Evolutionary conservation across 768 basidiomycete species (phyloP).

Genomic region (Trametopsis cervina): DNA sequence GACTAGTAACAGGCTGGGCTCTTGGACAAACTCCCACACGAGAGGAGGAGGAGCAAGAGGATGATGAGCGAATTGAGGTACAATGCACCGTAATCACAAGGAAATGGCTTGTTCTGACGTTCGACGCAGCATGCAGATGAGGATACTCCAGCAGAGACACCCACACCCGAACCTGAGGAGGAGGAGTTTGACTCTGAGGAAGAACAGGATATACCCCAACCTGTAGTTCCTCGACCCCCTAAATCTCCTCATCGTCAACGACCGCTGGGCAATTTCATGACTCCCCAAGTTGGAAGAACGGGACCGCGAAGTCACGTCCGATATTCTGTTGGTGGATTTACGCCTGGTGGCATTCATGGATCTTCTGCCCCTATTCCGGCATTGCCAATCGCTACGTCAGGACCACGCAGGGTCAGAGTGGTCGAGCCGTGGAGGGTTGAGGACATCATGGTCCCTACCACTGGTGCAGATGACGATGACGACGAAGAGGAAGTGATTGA

Average conservation of each 20-base stretch:
- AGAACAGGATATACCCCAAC: neutral
- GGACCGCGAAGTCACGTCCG: conserved; percentile 11
- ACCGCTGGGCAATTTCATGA: conserved; percentile 43
- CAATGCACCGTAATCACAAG: neutral
- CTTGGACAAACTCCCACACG: conserved; percentile 25
- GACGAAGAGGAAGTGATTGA: conserved; percentile 5
- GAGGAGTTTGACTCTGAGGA: conserved; percentile 7
- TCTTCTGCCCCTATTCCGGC: neutral
- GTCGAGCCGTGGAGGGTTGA: conserved; percentile 50
- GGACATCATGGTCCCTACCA: conserved; percentile 42
- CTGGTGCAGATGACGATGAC: conserved; percentile 3
- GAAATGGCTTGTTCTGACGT: too few relatives aligned
- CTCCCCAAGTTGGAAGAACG: conserved; percentile 37
- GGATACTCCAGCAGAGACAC: conserved; percentile 12
- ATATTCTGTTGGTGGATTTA: conserved; percentile 36
- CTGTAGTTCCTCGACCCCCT: neutral
- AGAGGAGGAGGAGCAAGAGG: conserved; percentile 13
- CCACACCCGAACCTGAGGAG: conserved; percentile 10
- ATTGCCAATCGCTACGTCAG: conserved; percentile 20
- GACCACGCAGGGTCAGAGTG: conserved; percentile 40
- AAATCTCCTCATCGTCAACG: neutral
- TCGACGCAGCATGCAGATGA: conserved; percentile 15
- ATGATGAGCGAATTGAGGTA: conserved; percentile 17
- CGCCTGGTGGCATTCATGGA: conserved; percentile 11
- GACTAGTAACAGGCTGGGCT: conserved; percentile 24